phyloP scores from a whole-genome alignment of 306 rosid genomes.

The Cucurbita pepo region DNA sequence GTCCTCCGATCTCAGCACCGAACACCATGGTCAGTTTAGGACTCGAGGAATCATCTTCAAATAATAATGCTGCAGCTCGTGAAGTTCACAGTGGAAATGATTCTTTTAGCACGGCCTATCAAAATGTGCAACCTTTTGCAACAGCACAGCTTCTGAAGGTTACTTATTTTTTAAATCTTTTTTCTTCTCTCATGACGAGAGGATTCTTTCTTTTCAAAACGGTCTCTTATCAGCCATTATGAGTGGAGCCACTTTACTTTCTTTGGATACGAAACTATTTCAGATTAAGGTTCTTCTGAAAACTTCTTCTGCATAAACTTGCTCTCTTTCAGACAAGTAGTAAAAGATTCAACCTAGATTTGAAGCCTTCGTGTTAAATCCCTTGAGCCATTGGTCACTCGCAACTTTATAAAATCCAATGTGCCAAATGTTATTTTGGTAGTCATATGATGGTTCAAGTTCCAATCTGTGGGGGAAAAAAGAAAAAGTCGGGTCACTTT shows the following conservation, averaged over 20 bases:
- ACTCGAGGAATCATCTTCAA: conserved; percentile 38
- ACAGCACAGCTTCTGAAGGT: conserved; percentile 49
- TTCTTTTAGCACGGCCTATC: conserved; percentile 28
- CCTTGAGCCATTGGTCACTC: neutral
- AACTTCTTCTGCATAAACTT: neutral
- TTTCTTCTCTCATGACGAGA: neutral
- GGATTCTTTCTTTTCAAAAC: neutral
- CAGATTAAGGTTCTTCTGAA: neutral
- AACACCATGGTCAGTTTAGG: conserved; percentile 16
- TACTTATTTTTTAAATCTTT: neutral
- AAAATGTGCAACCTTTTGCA: conserved; percentile 33
- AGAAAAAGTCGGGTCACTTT: neutral
- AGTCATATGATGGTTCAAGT: neutral
- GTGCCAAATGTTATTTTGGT: neutral
- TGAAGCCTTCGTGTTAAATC: neutral
- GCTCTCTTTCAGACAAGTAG: neutral
- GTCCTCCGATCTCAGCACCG: conserved; percentile 28
- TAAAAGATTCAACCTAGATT: neutral
- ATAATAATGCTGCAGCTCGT: conserved; percentile 25
- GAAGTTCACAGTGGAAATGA: conserved; percentile 27
- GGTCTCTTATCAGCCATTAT: neutral
- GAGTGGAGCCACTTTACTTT: neutral
- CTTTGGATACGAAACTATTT: neutral
- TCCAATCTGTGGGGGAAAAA: neutral
- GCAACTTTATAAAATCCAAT: neutral